Conservation (phyloP, 2,329 filamentous ascomycete genomes). For the Venturiaceae sp. region DNA sequence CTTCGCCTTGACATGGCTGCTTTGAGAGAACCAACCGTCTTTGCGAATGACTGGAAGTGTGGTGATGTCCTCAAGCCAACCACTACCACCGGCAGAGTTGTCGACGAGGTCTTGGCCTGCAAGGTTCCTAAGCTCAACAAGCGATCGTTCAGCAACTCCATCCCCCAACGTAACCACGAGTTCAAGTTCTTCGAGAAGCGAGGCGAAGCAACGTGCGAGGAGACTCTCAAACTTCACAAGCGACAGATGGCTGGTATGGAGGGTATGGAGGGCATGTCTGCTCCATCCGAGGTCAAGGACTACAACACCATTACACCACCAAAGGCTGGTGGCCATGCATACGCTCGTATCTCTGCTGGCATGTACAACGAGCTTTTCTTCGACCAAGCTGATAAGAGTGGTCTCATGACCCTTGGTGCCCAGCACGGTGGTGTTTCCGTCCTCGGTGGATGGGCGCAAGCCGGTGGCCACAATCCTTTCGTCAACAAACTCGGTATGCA, state of each 20-base stretch:
- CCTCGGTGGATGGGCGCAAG: slow-evolving; percentile 8
- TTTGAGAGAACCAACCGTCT: slow-evolving; percentile 6
- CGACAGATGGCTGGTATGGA: not conserved
- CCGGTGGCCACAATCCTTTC: slow-evolving; percentile 9
- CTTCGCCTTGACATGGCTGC: slow-evolving; percentile 7
- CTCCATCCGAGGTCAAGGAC: not conserved
- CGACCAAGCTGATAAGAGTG: slow-evolving; percentile 4
- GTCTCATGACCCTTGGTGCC: slow-evolving; percentile 6
- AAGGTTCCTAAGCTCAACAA: slow-evolving; percentile 1
- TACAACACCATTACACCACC: slow-evolving; percentile 5
- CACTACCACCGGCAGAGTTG: not conserved
- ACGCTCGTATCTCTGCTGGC: slow-evolving; percentile 6
- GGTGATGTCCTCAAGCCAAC: slow-evolving; percentile 1
- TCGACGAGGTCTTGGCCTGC: not conserved
- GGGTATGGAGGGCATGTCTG: not conserved
- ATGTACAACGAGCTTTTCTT: slow-evolving; percentile 9
- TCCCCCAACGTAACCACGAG: not conserved
- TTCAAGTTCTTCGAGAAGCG: slow-evolving; percentile 7
- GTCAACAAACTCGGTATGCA: slow-evolving; percentile 1
- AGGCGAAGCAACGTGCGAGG: not conserved
- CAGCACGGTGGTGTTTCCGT: slow-evolving; percentile 8
- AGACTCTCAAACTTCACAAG: not conserved
- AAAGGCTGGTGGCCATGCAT: not conserved
- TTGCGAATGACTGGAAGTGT: slow-evolving; percentile 6
- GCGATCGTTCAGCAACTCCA: not conserved